A percentile compares a stretch with the other conserved stretches of the same genome.
Evolutionary conservation across 2,329 filamentous ascomycete species (phyloP).

Genomic region (Apiospora pterosperma): DNA sequence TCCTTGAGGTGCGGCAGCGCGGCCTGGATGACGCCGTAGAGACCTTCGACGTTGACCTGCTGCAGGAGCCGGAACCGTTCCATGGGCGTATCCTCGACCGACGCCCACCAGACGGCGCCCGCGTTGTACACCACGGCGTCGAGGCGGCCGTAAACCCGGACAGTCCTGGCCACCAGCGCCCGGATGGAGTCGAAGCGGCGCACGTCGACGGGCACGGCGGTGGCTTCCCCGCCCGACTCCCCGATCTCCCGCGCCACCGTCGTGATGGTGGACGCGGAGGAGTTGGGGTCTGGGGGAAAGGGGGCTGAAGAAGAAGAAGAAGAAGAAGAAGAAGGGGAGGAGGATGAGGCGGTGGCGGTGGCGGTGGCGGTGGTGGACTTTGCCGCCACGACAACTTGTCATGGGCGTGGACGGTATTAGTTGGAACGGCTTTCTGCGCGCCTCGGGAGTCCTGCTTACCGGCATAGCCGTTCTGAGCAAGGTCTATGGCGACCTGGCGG

Average conservation of each 20-base stretch:
- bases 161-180: conserved; percentile 54
- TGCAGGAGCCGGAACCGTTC: conserved; percentile 80
- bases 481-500: conserved; percentile 73
- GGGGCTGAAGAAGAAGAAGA: too few relatives aligned
- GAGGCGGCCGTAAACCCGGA: conserved; percentile 57
- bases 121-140: conserved; percentile 81
- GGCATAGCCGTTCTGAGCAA: conserved; percentile 67
- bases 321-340: too few relatives aligned
- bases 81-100: conserved; percentile 68
- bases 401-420: background rate
- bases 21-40: conserved; percentile 71
- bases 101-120: conserved; percentile 82
- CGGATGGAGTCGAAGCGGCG: conserved; percentile 61
- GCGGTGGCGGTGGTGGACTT: conserved; percentile 65
- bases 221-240: conserved; percentile 59
- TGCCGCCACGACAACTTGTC: conserved; percentile 69
- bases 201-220: conserved; percentile 67
- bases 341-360: conserved; percentile 11
- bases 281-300: conserved; percentile 77
- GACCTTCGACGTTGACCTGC: conserved; percentile 68
- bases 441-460: conserved; percentile 45
- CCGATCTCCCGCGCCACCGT: conserved; percentile 75
- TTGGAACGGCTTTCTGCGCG: background rate
- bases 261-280: conserved; percentile 69
- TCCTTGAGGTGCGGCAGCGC: conserved; percentile 61